phyloP scores from a whole-genome alignment of 192 early-diverging fungal species.

The Haplosporangium gracile region DNA sequence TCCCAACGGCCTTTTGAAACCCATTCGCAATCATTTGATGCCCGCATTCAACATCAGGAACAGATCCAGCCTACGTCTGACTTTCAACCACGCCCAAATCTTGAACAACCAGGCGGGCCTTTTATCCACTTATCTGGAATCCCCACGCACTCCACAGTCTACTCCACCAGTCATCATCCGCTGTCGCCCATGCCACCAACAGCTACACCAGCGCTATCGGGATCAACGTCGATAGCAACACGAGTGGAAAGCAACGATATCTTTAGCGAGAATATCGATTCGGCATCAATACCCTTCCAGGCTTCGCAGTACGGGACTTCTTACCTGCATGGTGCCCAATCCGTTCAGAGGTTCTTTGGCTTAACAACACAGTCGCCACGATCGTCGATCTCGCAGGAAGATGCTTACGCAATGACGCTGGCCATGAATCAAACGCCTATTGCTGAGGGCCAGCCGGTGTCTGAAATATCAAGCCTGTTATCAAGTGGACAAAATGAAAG shows the following conservation, averaged over 20 bases:
- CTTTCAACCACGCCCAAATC: not conserved
- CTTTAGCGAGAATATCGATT: not conserved
- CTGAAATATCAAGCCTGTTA: not conserved
- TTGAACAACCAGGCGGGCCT: not conserved
- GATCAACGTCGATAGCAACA: not conserved
- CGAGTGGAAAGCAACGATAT: not conserved
- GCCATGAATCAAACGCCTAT: not conserved
- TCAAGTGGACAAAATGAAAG: not conserved
- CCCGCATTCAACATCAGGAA: not conserved
- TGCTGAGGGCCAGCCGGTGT: not conserved
- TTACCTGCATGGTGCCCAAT: not conserved
- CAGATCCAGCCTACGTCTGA: not conserved
- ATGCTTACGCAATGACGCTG: not conserved
- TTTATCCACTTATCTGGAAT: slow-evolving; percentile 3
- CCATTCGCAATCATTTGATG: not conserved
- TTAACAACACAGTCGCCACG: not conserved
- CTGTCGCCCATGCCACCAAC: not conserved
- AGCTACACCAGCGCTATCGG: not conserved
- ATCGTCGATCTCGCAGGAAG: not conserved
- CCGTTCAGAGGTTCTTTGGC: not conserved
- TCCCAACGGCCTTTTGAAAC: not conserved
- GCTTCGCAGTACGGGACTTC: not conserved
- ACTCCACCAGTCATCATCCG: not conserved
- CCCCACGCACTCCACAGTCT: not conserved
- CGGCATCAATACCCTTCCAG: not conserved